A percentile compares a stretch with the other conserved stretches of the same genome.
Evolutionary conservation across 352 stramenopile genomes (phyloP).

Genomic region (Pythium dissotocum): DNA sequence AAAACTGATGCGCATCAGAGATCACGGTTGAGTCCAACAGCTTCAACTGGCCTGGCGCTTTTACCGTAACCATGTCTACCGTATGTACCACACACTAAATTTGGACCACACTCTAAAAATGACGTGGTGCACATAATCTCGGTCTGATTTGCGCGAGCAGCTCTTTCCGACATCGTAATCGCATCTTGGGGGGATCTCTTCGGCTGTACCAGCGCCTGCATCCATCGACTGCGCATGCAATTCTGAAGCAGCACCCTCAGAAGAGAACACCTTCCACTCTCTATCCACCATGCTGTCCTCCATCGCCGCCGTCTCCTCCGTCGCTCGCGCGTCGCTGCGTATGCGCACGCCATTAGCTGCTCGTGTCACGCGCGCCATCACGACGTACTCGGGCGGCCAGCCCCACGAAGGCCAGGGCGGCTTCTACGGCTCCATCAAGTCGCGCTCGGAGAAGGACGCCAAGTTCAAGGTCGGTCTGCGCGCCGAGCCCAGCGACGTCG

Average conservation of each 20-base stretch:
- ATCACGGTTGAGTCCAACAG: neutral
- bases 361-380: conserved; percentile 35
- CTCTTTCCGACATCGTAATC: neutral
- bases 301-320: conserved; percentile 3
- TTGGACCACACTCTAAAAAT: neutral
- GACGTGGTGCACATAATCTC: neutral
- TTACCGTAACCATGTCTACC: neutral
- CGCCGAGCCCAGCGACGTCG: conserved; percentile 62
- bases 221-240: conserved; percentile 2
- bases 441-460: conserved; percentile 64
- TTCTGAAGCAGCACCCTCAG: conserved; percentile 14
- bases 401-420: conserved; percentile 87
- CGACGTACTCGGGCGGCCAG: conserved; percentile 89
- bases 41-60: neutral
- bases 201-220: neutral
- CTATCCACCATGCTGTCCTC: conserved; percentile 14
- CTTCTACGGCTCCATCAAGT: conserved; percentile 89
- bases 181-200: neutral
- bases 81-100: neutral
- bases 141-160: neutral
- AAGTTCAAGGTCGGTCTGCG: conserved; percentile 67
- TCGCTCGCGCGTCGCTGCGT: conserved; percentile 13
- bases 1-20: neutral
- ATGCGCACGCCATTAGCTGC: neutral
- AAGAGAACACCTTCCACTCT: neutral